Conservation (phyloP, 495 filamentous ascomycete species). For the Aspergillus homomorphus region DNA sequence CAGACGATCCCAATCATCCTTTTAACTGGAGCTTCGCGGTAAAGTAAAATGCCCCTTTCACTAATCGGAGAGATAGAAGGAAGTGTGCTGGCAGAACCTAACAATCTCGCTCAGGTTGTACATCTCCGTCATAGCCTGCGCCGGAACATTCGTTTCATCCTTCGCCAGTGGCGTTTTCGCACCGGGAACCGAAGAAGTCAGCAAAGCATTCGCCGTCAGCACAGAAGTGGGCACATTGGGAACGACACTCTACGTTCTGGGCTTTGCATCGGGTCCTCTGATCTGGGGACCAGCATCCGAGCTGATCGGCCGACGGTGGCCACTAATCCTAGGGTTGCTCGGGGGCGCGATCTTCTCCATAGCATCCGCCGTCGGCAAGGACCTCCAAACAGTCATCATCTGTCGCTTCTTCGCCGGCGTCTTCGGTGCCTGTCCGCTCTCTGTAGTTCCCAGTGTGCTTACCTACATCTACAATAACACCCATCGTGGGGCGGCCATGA, state of each 20-base stretch:
- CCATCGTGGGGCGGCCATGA: slow-evolving; percentile 34
- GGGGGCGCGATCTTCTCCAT: slow-evolving; percentile 46
- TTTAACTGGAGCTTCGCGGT: slow-evolving; percentile 78
- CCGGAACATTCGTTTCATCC: slow-evolving; percentile 69
- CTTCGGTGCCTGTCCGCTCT: slow-evolving; percentile 37
- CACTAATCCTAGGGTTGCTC: slow-evolving; percentile 43
- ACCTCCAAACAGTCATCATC: slow-evolving; percentile 44
- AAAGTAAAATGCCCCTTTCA: slow-evolving; percentile 53
- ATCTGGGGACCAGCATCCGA: slow-evolving; percentile 68
- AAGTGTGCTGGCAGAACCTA: not conserved
- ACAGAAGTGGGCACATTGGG: slow-evolving; percentile 55
- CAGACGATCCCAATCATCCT: slow-evolving; percentile 74
- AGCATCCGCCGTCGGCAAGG: slow-evolving; percentile 49
- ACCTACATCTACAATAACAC: slow-evolving; percentile 40
- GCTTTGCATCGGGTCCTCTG: slow-evolving; percentile 59
- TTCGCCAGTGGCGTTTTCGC: slow-evolving; percentile 62
- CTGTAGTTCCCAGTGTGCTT: slow-evolving; percentile 36
- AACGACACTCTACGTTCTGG: slow-evolving; percentile 57
- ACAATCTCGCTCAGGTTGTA: slow-evolving; percentile 43
- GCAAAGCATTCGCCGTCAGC: slow-evolving; percentile 50
- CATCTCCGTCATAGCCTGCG: slow-evolving; percentile 71
- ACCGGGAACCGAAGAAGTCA: slow-evolving; percentile 46
- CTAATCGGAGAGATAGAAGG: not conserved
- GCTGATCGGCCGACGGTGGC: slow-evolving; percentile 50
- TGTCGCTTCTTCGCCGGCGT: slow-evolving; percentile 40